These are phyloP conservation scores for Cladosporium sp. DNA, from an alignment of 2,329 filamentous ascomycete species.

Conservation along the genomic window DNA sequence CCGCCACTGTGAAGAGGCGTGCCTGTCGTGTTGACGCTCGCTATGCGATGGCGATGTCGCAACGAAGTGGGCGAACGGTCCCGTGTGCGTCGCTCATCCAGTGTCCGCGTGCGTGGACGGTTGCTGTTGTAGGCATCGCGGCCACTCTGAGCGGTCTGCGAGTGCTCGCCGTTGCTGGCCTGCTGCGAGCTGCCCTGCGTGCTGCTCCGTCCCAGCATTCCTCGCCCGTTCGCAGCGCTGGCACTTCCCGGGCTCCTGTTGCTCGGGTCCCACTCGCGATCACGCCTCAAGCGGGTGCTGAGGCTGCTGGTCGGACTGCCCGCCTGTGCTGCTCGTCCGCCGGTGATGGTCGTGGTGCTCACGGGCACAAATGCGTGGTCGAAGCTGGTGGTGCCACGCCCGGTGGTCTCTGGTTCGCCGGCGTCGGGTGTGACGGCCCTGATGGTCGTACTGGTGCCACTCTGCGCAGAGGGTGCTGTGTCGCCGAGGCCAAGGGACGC, in stretches of 20 bases:
- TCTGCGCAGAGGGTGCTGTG: conserved; percentile 8
- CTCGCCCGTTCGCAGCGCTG: conserved; percentile 17
- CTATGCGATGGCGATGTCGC: conserved; percentile 54
- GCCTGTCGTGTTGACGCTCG: conserved; percentile 64
- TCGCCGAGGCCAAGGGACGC: conserved; percentile 7
- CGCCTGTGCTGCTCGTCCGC: conserved; percentile 13
- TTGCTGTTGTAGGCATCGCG: conserved; percentile 19
- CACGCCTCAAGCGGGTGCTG: conserved; percentile 15
- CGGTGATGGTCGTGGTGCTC: conserved; percentile 25
- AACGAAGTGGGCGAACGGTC: conserved; percentile 25
- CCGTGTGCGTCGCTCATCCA: conserved; percentile 42
- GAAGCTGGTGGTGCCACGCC: conserved; percentile 27
- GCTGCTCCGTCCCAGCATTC: conserved; percentile 21
- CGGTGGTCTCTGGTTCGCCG: conserved; percentile 8
- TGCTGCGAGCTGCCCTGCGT: conserved; percentile 16
- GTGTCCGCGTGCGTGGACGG: conserved; percentile 48
- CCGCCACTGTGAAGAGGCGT: conserved; percentile 44
- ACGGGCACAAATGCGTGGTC: conserved; percentile 27
- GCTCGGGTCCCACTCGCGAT: conserved; percentile 17
- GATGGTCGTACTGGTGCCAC: background rate
- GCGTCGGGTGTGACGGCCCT: conserved; percentile 14
- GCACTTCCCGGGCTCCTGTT: conserved; percentile 21
- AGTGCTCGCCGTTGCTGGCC: conserved; percentile 19
- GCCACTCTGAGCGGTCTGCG: conserved; percentile 19
- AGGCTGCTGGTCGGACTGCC: conserved; percentile 5